Evolutionary conservation across 73 alveolate genomes (phyloP).

Genomic region (Halteria grandinella): DNA sequence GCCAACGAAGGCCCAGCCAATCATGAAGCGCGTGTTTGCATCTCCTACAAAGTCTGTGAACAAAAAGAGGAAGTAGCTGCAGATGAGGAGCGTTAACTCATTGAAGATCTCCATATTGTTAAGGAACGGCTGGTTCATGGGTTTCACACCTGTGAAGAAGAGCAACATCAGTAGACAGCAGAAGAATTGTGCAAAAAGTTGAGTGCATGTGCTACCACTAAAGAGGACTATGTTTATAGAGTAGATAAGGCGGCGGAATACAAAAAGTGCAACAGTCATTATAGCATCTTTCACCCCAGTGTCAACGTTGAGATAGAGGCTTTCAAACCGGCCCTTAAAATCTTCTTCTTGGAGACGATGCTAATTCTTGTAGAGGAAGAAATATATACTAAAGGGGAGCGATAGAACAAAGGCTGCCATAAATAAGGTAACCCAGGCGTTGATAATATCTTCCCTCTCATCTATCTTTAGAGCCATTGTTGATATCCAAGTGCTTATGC

Average conservation of each 20-base stretch:
- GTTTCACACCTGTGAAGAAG: background rate
- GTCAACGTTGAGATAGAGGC: background rate
- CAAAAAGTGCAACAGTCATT: background rate
- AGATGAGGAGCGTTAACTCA: background rate
- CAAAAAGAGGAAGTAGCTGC: slow-evolving; percentile 5
- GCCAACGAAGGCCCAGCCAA: slow-evolving; percentile 6
- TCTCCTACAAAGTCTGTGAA: slow-evolving; percentile 18
- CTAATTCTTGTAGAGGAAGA: background rate
- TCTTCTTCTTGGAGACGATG: background rate
- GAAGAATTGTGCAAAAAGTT: background rate
- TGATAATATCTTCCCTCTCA: background rate
- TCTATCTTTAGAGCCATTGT: background rate
- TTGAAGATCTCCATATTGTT: slow-evolving; percentile 12
- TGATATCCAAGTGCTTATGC: background rate
- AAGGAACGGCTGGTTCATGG: slow-evolving; percentile 4
- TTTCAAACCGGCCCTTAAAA: background rate
- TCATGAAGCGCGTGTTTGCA: background rate
- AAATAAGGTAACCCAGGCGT: background rate
- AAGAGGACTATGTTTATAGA: background rate
- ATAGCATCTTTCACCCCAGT: background rate
- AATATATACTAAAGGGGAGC: background rate
- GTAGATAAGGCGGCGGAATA: background rate
- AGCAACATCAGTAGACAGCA: background rate
- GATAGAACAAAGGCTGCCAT: background rate
- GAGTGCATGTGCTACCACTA: background rate